phyloP scores from a whole-genome alignment of 345 rosid genomes.

The Sapria himalayana region DNA sequence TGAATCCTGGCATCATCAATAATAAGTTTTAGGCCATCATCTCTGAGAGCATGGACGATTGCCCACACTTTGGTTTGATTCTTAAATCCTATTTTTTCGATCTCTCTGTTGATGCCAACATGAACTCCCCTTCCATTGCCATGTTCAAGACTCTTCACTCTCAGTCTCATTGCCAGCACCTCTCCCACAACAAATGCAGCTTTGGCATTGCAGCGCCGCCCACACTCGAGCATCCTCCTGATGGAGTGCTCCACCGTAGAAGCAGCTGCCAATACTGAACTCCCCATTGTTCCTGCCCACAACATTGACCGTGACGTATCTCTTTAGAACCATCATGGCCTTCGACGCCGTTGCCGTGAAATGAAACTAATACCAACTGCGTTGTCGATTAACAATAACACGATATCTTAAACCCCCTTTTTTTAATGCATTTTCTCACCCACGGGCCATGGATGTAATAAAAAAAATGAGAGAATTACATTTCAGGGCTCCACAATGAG shows the following conservation, averaged over 20 bases:
- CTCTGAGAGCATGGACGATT: conserved; percentile 42
- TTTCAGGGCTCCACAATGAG: too few relatives aligned
- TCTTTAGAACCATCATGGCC: conserved; percentile 57
- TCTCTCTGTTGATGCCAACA: conserved; percentile 41
- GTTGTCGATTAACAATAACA: too few relatives aligned
- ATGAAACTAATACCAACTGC: too few relatives aligned
- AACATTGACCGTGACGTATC: conserved; percentile 56
- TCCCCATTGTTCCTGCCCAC: conserved; percentile 70
- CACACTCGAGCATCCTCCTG: conserved; percentile 52
- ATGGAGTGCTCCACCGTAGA: conserved; percentile 65
- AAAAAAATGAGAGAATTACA: too few relatives aligned
- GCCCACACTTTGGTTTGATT: conserved; percentile 30
- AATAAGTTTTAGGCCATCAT: conserved; percentile 48
- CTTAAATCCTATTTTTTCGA: conserved; percentile 66
- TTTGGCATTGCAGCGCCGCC: conserved; percentile 63
- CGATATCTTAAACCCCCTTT: too few relatives aligned
- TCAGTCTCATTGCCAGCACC: conserved; percentile 66
- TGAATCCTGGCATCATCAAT: too few relatives aligned
- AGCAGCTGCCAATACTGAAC: conserved; percentile 43
- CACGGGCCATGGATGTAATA: too few relatives aligned
- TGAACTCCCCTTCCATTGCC: conserved; percentile 68
- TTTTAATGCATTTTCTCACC: too few relatives aligned
- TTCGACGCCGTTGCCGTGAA: too few relatives aligned
- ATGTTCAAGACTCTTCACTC: conserved; percentile 62
- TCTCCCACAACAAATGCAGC: conserved; percentile 60